A percentile compares a stretch with the other conserved stretches of the same genome.
Evolutionary conservation across 257 asterid species (phyloP).

Genomic region (Przewalskia tangutica): DNA sequence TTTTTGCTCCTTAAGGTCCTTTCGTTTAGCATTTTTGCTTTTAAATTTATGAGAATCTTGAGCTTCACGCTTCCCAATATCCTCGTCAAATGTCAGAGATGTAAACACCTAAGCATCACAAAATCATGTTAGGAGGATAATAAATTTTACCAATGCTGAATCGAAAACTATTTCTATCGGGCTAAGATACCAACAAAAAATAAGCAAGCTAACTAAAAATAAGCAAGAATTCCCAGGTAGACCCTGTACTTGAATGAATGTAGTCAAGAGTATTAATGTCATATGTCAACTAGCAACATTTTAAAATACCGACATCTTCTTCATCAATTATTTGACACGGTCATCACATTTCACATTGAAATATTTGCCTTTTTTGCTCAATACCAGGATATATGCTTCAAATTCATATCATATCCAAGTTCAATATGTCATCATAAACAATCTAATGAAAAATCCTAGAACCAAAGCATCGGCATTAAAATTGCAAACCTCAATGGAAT

Average conservation of each 20-base stretch:
- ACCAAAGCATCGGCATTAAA: not conserved
- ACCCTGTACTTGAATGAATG: not conserved
- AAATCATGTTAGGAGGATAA: not conserved
- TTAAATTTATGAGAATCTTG: slow-evolving; percentile 41
- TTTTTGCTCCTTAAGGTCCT: slow-evolving; percentile 48
- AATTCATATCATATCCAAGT: not conserved
- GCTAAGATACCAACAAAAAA: not conserved
- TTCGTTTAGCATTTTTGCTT: slow-evolving; percentile 46
- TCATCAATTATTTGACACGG: not conserved
- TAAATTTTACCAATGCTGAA: not conserved
- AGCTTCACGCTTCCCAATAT: slow-evolving; percentile 55
- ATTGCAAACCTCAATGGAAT: slow-evolving; percentile 60
- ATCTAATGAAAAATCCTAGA: not conserved
- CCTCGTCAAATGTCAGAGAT: slow-evolving; percentile 81
- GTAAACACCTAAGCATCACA: slow-evolving; percentile 42
- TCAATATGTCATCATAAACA: not conserved
- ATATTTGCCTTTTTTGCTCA: not conserved
- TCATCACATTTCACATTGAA: not conserved
- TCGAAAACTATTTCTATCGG: not conserved
- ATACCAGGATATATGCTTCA: not conserved
- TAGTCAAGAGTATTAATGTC: not conserved
- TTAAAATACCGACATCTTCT: not conserved
- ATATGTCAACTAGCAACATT: not conserved
- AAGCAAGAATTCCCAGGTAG: not conserved
- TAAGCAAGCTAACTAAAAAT: not conserved